phyloP scores from a whole-genome alignment of 805 yeast species.

The Cyberlindnera saturnus region DNA sequence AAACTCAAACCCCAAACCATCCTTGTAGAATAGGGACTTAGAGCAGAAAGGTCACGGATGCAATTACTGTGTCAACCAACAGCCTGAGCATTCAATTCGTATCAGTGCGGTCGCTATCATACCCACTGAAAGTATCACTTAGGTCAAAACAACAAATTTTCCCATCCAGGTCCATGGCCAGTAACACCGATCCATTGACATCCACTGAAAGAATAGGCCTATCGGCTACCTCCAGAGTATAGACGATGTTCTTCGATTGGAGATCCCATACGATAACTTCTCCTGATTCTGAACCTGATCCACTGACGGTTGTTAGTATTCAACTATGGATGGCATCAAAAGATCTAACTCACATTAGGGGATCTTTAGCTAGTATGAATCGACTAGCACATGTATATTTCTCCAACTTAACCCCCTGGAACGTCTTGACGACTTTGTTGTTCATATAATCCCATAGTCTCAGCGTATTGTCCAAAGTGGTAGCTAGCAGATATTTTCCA shows the following conservation, averaged over 20 bases:
- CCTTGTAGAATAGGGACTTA: too few relatives aligned
- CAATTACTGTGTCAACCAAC: too few relatives aligned
- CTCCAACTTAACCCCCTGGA: constrained; percentile 31
- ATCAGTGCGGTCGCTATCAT: constrained; percentile 10
- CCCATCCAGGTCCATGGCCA: constrained; percentile 11
- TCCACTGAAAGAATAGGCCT: constrained; percentile 16
- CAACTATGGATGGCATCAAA: not conserved
- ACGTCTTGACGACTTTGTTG: constrained; percentile 76
- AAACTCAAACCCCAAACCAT: too few relatives aligned
- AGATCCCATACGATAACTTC: constrained; percentile 60
- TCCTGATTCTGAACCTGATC: constrained; percentile 56
- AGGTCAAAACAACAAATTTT: not conserved
- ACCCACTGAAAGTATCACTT: constrained; percentile 1
- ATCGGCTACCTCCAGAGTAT: constrained; percentile 2
- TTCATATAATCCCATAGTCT: constrained; percentile 84
- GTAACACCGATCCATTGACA: constrained; percentile 2
- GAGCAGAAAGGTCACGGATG: too few relatives aligned
- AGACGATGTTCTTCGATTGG: constrained; percentile 46
- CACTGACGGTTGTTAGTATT: constrained; percentile 14
- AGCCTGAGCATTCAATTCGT: constrained; percentile 3
- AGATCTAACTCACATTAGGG: constrained; percentile 28
- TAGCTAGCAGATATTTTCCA: constrained; percentile 69
- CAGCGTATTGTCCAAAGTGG: constrained; percentile 73
- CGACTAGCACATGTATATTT: constrained; percentile 47
- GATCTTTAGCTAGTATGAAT: constrained; percentile 37